Conservation (phyloP, 2,329 filamentous ascomycete species). For the Spiromastix sp. region DNA sequence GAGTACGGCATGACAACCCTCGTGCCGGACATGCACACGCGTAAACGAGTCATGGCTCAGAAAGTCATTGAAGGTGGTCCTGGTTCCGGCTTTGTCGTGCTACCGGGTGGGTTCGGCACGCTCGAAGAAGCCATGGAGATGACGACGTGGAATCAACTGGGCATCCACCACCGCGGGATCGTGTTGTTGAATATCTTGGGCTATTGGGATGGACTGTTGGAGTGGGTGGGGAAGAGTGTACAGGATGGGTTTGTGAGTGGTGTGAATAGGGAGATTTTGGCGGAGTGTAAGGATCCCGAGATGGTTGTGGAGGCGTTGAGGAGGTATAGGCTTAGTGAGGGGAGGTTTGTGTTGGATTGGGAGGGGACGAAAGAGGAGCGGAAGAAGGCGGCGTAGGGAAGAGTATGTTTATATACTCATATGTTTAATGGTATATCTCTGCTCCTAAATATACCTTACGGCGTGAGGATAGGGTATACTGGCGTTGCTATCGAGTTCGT, state of each 20-base stretch:
- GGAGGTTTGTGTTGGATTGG: slow-evolving; percentile 76
- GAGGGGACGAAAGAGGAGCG: slow-evolving; percentile 44
- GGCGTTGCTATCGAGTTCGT: too few species aligned
- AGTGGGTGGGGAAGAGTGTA: slow-evolving; percentile 70
- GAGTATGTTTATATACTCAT: not conserved
- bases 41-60: slow-evolving; percentile 87
- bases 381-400: not conserved
- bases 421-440: too few species aligned
- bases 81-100: slow-evolving; percentile 79
- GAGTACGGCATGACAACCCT: slow-evolving; percentile 76
- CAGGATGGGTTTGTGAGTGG: slow-evolving; percentile 64
- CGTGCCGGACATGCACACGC: slow-evolving; percentile 90
- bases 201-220: slow-evolving; percentile 80
- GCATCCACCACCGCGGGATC: slow-evolving; percentile 74
- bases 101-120: slow-evolving; percentile 86
- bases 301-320: slow-evolving; percentile 61
- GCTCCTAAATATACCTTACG: not conserved
- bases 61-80: slow-evolving; percentile 73
- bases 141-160: slow-evolving; percentile 88
- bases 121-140: slow-evolving; percentile 96
- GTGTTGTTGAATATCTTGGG: slow-evolving; percentile 79
- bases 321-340: slow-evolving; percentile 65
- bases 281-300: slow-evolving; percentile 61
- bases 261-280: slow-evolving; percentile 64
- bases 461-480: not conserved